A percentile compares a stretch with the other conserved stretches of the same genome.
These are phyloP conservation scores for Crithidia bombi DNA, from an alignment of 208 protist genomes.

Conservation along the genomic window DNA sequence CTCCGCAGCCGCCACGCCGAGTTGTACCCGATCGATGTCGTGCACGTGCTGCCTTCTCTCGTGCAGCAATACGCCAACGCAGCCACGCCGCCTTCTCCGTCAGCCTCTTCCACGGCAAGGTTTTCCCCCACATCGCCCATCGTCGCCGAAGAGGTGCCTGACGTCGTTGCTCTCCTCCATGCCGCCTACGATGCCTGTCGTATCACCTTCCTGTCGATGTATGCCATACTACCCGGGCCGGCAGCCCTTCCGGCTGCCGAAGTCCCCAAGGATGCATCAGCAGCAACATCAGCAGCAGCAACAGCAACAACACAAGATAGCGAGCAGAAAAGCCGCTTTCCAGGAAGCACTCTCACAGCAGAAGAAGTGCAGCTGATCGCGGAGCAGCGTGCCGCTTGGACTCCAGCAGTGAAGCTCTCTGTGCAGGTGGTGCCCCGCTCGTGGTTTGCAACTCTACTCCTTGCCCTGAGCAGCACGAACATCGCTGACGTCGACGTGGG, in stretches of 20 bases:
- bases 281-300: not conserved
- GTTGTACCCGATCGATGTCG: conserved; percentile 78
- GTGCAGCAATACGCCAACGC: conserved; percentile 36
- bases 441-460: conserved; percentile 60
- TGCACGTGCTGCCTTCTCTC: conserved; percentile 59
- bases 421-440: conserved; percentile 49
- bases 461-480: conserved; percentile 42
- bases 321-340: not conserved
- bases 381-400: conserved; percentile 47
- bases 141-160: conserved; percentile 4
- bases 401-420: conserved; percentile 47
- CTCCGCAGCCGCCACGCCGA: conserved; percentile 38
- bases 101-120: not conserved
- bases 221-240: conserved; percentile 28
- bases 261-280: not conserved
- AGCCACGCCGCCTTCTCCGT: not conserved
- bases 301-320: not conserved
- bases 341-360: conserved; percentile 3
- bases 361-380: conserved; percentile 11
- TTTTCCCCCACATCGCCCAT: not conserved
- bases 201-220: conserved; percentile 71
- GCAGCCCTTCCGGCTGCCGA: not conserved
- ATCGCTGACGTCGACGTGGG: conserved; percentile 53
- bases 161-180: conserved; percentile 41
- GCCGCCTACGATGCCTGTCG: conserved; percentile 77